Conservation (phyloP, 306 rosid genomes). For the Casuarina equisetifolia region DNA sequence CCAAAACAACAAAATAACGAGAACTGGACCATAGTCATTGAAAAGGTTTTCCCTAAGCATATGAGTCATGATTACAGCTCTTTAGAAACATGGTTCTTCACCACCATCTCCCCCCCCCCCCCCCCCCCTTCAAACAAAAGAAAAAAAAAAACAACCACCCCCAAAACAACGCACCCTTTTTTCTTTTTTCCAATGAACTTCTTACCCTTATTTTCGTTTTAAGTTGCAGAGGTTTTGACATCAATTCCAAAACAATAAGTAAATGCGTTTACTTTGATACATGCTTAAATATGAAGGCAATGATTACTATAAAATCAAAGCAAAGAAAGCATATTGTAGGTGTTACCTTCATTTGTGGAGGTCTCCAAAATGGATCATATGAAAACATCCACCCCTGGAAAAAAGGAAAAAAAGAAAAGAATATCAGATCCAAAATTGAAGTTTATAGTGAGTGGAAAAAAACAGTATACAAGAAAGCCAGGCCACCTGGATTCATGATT, state of each 20-base stretch:
- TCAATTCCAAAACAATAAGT: background rate
- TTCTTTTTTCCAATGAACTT: background rate
- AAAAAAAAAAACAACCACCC: no score
- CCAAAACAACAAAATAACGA: slow-evolving; percentile 6
- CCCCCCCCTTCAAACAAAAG: background rate
- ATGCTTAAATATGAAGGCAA: slow-evolving; percentile 5
- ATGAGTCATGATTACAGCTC: background rate
- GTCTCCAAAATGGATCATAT: slow-evolving; percentile 93
- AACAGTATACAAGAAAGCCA: background rate
- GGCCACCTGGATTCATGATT: background rate
- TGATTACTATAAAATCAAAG: slow-evolving; percentile 10
- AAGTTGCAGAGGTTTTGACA: background rate
- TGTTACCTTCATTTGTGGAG: slow-evolving; percentile 88
- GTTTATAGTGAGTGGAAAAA: background rate
- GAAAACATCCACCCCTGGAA: slow-evolving; percentile 87
- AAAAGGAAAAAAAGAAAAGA: slow-evolving; percentile 9
- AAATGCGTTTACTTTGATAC: background rate
- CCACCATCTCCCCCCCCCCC: background rate
- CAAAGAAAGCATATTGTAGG: slow-evolving; percentile 2
- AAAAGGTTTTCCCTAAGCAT: background rate
- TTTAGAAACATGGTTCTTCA: background rate
- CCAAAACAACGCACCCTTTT: no score
- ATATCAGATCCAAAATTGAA: slow-evolving; percentile 7
- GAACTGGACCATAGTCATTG: background rate
- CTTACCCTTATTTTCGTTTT: background rate